Conservation (phyloP, 2,329 filamentous ascomycete genomes). For the Gremmenia infestans region DNA sequence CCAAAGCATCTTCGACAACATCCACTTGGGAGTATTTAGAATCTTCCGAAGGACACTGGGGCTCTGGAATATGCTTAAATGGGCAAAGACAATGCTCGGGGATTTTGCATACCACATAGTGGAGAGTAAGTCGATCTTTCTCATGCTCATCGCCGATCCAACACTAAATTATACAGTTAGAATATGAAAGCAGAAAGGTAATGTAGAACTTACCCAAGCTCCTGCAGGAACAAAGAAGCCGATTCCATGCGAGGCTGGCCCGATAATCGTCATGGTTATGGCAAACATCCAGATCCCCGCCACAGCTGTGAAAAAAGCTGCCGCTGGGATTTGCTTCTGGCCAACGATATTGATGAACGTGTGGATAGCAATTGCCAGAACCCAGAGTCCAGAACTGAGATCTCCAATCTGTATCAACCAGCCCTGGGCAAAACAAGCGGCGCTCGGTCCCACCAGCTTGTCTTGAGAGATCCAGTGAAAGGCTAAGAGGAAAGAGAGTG, state of each 20-base stretch:
- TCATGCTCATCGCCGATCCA: constrained; percentile 46
- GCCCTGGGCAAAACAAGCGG: constrained; percentile 48
- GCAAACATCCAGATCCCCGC: constrained; percentile 35
- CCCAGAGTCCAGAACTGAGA: constrained; percentile 48
- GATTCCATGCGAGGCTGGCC: constrained; percentile 37
- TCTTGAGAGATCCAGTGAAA: constrained; percentile 46
- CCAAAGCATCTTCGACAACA: too few species aligned
- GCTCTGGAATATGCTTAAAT: constrained; percentile 32
- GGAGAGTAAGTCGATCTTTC: constrained; percentile 43
- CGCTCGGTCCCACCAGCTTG: constrained; percentile 40
- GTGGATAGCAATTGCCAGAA: constrained; percentile 48
- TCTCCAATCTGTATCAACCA: constrained; percentile 52
- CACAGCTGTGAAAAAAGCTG: constrained; percentile 33
- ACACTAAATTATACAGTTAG: constrained; percentile 35
- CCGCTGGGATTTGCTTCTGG: constrained; percentile 37
- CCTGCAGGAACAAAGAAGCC: constrained; percentile 47
- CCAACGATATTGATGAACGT: constrained; percentile 48
- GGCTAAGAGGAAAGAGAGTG: constrained; percentile 34
- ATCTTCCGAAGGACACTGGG: too few species aligned
- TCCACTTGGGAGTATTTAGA: too few species aligned
- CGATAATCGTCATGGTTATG: constrained; percentile 36
- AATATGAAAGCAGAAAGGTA: not conserved
- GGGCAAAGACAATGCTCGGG: constrained; percentile 51
- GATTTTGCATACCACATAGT: constrained; percentile 34
- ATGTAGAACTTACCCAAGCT: constrained; percentile 38